Percentiles rank a stretch among this genome's conserved stretches.
These are phyloP conservation scores for Paracamarosporium sp. DNA, from an alignment of 2,329 filamentous ascomycete genomes.

Conservation along the genomic window DNA sequence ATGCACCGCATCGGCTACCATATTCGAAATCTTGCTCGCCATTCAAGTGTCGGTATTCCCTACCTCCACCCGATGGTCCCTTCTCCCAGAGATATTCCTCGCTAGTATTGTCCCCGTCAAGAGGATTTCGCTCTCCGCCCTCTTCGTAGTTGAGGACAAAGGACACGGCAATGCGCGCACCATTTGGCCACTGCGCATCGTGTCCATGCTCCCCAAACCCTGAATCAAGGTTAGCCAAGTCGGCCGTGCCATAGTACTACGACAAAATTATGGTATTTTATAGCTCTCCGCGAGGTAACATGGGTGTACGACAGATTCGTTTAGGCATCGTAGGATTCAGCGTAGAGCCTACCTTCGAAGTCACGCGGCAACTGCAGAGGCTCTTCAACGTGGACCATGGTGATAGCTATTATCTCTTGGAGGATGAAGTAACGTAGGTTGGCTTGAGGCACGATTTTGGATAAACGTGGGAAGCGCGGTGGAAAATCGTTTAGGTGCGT, in stretches of 20 bases:
- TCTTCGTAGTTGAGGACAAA: slow-evolving; percentile 32
- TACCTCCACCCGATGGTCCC: slow-evolving; percentile 30
- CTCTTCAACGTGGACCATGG: slow-evolving; percentile 41
- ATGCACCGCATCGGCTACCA: slow-evolving; percentile 55
- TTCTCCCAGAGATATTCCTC: slow-evolving; percentile 48
- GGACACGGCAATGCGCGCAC: slow-evolving; percentile 41
- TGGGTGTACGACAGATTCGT: too few relatives aligned
- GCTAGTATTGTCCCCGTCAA: slow-evolving; percentile 20
- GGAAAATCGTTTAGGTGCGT: neutral
- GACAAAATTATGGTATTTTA: too few relatives aligned
- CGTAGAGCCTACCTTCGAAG: slow-evolving; percentile 35
- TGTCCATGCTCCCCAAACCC: slow-evolving; percentile 35
- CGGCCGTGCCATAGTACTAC: too few relatives aligned
- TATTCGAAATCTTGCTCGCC: slow-evolving; percentile 59
- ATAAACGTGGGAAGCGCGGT: neutral
- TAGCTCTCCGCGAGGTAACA: too few relatives aligned
- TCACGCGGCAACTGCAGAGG: slow-evolving; percentile 46
- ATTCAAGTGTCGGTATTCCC: slow-evolving; percentile 47
- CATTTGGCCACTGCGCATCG: slow-evolving; percentile 40
- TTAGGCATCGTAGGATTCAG: too few relatives aligned
- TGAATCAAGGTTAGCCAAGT: neutral
- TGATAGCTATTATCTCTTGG: neutral
- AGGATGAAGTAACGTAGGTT: neutral
- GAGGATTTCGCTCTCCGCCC: slow-evolving; percentile 23
- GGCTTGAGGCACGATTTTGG: neutral